Conservation (phyloP, 768 basidiomycete species). For the Mycena albidolilacea region DNA sequence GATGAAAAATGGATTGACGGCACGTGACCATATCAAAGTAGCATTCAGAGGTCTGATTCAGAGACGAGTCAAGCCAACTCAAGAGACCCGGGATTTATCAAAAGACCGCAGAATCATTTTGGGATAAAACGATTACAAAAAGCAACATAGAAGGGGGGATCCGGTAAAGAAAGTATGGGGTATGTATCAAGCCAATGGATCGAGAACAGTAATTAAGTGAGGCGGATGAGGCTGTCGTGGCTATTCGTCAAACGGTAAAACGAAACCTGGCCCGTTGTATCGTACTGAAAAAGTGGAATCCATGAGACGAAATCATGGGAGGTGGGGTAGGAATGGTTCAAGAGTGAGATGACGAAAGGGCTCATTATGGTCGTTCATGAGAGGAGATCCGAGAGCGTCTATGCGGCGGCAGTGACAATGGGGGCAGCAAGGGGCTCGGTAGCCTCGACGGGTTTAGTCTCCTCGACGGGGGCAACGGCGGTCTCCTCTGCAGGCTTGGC, state of each 20-base stretch:
- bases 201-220: constrained; percentile 62
- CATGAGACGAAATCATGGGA: constrained; percentile 57
- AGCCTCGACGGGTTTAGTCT: constrained; percentile 57
- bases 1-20: not conserved
- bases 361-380: constrained; percentile 65
- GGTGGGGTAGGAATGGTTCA: constrained; percentile 53
- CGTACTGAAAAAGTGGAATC: constrained; percentile 55
- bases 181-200: constrained; percentile 74
- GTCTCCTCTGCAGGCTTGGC: constrained; percentile 37
- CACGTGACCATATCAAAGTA: not conserved
- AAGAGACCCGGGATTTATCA: constrained; percentile 2
- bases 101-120: constrained; percentile 39
- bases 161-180: constrained; percentile 68
- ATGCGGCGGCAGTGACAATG: constrained; percentile 87
- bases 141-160: constrained; percentile 69
- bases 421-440: constrained; percentile 60
- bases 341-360: constrained; percentile 49
- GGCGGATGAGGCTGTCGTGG: constrained; percentile 75
- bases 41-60: constrained; percentile 30
- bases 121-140: constrained; percentile 69
- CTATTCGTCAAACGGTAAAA: constrained; percentile 71
- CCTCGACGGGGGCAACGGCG: constrained; percentile 46
- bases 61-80: not conserved
- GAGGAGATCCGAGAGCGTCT: constrained; percentile 51
- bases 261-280: constrained; percentile 74